A percentile compares a stretch with the other conserved stretches of the same genome.
Conservation (phyloP, 805 yeast genomes). For the Groenewaldozyma salmanticensis region DNA sequence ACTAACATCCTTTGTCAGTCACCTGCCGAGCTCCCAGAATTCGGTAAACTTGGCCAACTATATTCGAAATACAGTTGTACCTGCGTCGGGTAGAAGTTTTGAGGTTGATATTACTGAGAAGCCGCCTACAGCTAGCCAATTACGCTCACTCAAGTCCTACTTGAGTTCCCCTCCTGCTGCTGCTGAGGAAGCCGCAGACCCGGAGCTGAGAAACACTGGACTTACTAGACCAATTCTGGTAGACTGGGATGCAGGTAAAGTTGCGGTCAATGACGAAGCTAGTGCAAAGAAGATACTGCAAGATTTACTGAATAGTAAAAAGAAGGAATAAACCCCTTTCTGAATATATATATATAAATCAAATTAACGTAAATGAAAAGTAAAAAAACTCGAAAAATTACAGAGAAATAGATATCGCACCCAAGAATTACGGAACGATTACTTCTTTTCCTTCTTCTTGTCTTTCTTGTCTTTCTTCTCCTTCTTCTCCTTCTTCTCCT, state of each 20-base stretch:
- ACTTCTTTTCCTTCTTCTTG: conserved; percentile 27
- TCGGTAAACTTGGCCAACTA: conserved; percentile 14
- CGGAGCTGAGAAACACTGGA: conserved; percentile 11
- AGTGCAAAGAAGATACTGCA: conserved; percentile 36
- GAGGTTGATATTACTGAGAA: conserved; percentile 24
- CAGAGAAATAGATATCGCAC: background rate
- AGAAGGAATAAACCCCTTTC: too few species aligned
- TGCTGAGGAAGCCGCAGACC: conserved; percentile 1
- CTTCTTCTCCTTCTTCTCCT: conserved; percentile 28
- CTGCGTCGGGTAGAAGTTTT: conserved; percentile 17
- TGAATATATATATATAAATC: too few species aligned
- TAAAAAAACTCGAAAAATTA: background rate
- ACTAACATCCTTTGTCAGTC: conserved; percentile 8
- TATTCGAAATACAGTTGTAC: conserved; percentile 13
- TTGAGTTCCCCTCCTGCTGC: conserved; percentile 1
- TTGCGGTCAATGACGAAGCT: conserved; percentile 40
- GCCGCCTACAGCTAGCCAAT: conserved; percentile 25
- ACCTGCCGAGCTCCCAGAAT: conserved; percentile 16
- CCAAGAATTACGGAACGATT: too few species aligned
- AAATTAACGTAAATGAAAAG: too few species aligned
- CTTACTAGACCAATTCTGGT: conserved; percentile 41
- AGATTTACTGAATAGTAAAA: conserved; percentile 10
- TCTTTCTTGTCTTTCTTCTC: conserved; percentile 22
- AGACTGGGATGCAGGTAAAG: conserved; percentile 50
- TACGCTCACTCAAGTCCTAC: conserved; percentile 12